phyloP scores from a whole-genome alignment of 2,329 filamentous ascomycete genomes.

The Colletotrichum tabaci region DNA sequence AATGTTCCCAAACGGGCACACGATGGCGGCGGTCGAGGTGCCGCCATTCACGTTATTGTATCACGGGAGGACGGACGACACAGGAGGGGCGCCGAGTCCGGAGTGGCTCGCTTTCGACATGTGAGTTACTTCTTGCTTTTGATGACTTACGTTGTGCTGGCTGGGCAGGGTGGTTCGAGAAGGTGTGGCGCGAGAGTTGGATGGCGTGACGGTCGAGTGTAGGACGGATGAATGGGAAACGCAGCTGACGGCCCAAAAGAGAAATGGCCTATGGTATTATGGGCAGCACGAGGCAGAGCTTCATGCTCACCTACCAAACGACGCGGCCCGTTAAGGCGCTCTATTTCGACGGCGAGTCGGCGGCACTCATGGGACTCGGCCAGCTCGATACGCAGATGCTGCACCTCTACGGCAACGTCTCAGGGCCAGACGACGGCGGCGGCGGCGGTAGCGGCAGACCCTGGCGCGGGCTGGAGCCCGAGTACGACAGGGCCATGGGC shows the following conservation, averaged over 20 bases:
- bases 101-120: conserved; percentile 68
- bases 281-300: conserved; percentile 58
- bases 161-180: background rate
- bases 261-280: conserved; percentile 70
- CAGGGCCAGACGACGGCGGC: conserved; percentile 49
- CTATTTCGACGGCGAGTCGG: conserved; percentile 67
- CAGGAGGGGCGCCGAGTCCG: conserved; percentile 58
- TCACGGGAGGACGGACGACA: conserved; percentile 60
- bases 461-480: conserved; percentile 57
- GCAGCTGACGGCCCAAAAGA: conserved; percentile 41
- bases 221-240: too few species aligned
- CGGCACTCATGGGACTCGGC: conserved; percentile 62
- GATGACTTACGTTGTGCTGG: background rate
- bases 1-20: conserved; percentile 65
- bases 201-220: too few species aligned
- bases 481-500: conserved; percentile 63
- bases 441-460: conserved; percentile 3
- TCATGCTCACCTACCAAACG: conserved; percentile 65
- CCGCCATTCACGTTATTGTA: conserved; percentile 63
- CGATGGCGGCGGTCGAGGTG: conserved; percentile 61
- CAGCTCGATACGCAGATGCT: conserved; percentile 66
- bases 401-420: conserved; percentile 63
- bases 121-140: conserved; percentile 43
- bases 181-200: background rate
- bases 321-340: conserved; percentile 58